Evolutionary conservation across 805 yeast species (phyloP).

Genomic region (Cyberlindnera petersonii): DNA sequence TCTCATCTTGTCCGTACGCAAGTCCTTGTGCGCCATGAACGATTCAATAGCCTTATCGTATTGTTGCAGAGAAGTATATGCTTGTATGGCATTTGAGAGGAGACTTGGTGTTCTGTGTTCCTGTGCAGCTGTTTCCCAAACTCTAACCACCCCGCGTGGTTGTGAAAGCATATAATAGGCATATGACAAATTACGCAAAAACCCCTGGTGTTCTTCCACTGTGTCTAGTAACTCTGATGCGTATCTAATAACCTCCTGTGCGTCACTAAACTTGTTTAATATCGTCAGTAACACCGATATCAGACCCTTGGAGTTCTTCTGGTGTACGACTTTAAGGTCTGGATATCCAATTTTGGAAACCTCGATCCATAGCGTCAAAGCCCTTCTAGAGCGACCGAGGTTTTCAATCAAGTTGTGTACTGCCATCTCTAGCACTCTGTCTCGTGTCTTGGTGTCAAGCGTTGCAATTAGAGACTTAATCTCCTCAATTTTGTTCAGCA

Average conservation of each 20-base stretch:
- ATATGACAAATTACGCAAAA: constrained; percentile 9
- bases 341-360: constrained; percentile 1
- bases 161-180: constrained; percentile 9
- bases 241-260: not conserved
- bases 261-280: not conserved
- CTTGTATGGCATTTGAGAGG: constrained; percentile 12
- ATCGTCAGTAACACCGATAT: constrained; percentile 5
- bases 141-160: constrained; percentile 4
- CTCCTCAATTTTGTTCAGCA: not conserved
- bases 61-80: constrained; percentile 7
- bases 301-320: constrained; percentile 4
- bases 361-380: constrained; percentile 11
- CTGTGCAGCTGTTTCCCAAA: constrained; percentile 8
- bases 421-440: not conserved
- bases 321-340: constrained; percentile 11
- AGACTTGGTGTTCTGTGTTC: not conserved
- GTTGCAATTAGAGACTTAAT: not conserved
- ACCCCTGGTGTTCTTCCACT: not conserved
- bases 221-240: constrained; percentile 1
- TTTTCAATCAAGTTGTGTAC: constrained; percentile 4
- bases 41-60: constrained; percentile 6
- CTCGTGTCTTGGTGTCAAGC: not conserved
- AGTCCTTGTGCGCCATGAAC: not conserved
- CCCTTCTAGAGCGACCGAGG: constrained; percentile 2
- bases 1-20: constrained; percentile 7